phyloP scores from a whole-genome alignment of 78 protist genomes.

The Blattamonas nauphoetae region DNA sequence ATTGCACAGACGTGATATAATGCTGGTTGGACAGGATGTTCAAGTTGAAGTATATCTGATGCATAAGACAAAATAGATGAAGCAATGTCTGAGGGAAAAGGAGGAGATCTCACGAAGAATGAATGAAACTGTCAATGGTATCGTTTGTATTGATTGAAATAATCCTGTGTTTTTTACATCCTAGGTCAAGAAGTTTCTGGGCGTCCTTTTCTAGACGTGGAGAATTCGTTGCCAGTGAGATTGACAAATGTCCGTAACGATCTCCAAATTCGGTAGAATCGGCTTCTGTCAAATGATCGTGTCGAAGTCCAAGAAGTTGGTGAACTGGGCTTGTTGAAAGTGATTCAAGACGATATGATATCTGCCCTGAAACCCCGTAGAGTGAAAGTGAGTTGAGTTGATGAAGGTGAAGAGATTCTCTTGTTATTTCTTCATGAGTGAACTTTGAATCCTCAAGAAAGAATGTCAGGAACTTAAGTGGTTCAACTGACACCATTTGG shows the following conservation, averaged over 20 bases:
- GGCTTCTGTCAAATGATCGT: neutral
- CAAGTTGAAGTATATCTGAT: neutral
- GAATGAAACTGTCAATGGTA: neutral
- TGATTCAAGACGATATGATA: neutral
- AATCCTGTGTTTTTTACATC: neutral
- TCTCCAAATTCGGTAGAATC: neutral
- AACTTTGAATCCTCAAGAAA: neutral
- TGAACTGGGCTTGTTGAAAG: neutral
- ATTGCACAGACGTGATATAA: neutral
- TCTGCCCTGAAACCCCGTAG: neutral
- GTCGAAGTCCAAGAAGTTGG: neutral
- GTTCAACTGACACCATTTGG: constrained; percentile 1
- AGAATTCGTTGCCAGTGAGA: neutral
- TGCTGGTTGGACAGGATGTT: neutral
- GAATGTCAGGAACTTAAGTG: neutral
- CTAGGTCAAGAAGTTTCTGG: neutral
- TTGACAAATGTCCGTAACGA: neutral
- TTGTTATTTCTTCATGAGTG: neutral
- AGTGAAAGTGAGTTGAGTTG: neutral
- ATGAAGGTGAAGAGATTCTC: neutral
- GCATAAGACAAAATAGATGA: neutral
- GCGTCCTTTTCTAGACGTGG: neutral
- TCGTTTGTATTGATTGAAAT: neutral
- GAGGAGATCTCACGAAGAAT: neutral
- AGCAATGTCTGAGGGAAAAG: neutral